Conservation (phyloP, 148 eudicot species). For the Agrostemma githago region DNA sequence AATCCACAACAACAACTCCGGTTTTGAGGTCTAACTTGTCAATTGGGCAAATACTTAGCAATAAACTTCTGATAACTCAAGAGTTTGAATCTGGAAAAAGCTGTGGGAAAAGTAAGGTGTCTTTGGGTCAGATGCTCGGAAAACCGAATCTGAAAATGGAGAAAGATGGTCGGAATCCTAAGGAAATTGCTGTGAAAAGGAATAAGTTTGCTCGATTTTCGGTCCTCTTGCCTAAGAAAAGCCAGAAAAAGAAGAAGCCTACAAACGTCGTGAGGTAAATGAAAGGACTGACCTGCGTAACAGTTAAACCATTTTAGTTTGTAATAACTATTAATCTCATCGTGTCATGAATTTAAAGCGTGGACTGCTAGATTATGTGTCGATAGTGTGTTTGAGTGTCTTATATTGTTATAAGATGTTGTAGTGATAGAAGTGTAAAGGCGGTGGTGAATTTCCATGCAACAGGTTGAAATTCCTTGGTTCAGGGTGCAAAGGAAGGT, state of each 20-base stretch:
- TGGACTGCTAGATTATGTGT: neutral
- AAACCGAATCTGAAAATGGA: conserved; percentile 48
- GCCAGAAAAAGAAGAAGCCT: conserved; percentile 65
- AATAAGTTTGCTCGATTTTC: conserved; percentile 78
- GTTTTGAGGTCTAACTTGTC: conserved; percentile 63
- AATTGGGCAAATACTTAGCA: conserved; percentile 88
- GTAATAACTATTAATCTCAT: neutral
- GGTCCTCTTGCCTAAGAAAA: conserved; percentile 56
- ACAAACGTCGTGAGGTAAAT: neutral
- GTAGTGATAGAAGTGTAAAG: neutral
- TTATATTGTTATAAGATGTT: neutral
- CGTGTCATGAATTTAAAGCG: neutral
- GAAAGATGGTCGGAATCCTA: conserved; percentile 27
- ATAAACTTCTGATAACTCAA: conserved; percentile 73
- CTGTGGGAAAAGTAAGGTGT: conserved; percentile 45
- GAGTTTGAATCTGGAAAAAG: conserved; percentile 50
- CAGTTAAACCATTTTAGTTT: neutral
- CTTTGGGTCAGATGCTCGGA: conserved; percentile 81
- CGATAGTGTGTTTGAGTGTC: neutral
- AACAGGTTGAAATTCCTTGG: conserved; percentile 17
- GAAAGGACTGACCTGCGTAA: neutral
- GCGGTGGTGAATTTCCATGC: conserved; percentile 1
- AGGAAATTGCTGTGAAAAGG: conserved; percentile 51
- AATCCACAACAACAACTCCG: conserved; percentile 26
- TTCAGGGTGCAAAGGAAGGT: conserved; percentile 19